phyloP scores from a whole-genome alignment of 2,329 filamentous ascomycete genomes.

The Zalaria obscura region DNA sequence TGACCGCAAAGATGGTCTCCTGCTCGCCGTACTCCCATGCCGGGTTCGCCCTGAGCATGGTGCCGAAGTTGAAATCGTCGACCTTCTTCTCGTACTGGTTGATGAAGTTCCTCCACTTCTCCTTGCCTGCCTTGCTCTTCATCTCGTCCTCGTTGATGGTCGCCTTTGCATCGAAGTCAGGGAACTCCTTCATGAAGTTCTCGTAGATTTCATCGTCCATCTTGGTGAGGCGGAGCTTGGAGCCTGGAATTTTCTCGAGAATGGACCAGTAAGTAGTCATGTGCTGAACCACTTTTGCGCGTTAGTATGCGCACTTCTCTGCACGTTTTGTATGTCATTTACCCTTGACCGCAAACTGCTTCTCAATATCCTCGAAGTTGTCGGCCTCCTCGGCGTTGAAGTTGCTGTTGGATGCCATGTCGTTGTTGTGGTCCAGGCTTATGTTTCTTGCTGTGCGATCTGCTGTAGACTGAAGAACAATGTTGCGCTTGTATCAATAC shows the following conservation, averaged over 20 bases:
- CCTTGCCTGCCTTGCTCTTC: slow-evolving; percentile 95
- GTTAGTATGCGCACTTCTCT: not conserved
- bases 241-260: slow-evolving; percentile 79
- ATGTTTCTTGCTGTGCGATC: too few relatives aligned
- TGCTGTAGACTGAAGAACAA: too few relatives aligned
- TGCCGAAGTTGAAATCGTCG: slow-evolving; percentile 97
- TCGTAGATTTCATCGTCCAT: slow-evolving; percentile 90
- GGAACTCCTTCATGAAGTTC: slow-evolving; percentile 77
- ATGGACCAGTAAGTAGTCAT: slow-evolving; percentile 96
- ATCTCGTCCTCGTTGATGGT: slow-evolving; percentile 84
- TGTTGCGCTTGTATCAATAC: too few relatives aligned
- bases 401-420: slow-evolving; percentile 8
- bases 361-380: slow-evolving; percentile 66
- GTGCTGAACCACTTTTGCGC: slow-evolving; percentile 62
- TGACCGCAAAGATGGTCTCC: slow-evolving; percentile 76
- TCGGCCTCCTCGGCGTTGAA: slow-evolving; percentile 44
- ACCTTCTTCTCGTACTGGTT: slow-evolving; percentile 85
- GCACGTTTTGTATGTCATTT: slow-evolving; percentile 9
- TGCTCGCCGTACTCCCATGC: slow-evolving; percentile 77
- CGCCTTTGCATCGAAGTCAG: slow-evolving; percentile 73
- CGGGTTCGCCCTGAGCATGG: slow-evolving; percentile 68
- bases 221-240: slow-evolving; percentile 79
- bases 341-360: slow-evolving; percentile 98
- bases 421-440: slow-evolving; percentile 4
- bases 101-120: slow-evolving; percentile 89